Conservation (phyloP, 129 eudicot species). For the Solidago caesia region DNA sequence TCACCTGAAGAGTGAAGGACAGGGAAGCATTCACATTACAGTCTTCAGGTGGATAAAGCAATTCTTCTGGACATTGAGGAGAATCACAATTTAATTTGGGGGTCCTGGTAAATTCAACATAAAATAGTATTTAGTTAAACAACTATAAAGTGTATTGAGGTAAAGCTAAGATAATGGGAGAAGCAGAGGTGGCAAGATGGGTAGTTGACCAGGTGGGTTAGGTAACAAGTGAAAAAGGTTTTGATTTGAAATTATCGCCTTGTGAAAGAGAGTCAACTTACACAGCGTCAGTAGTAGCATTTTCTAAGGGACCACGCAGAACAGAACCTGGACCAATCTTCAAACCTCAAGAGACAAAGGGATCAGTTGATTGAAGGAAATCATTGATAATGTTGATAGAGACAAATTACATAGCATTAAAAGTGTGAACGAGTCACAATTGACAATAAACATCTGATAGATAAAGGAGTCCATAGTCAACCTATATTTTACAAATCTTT, state of each 20-base stretch:
- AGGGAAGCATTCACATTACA: slow-evolving; percentile 91
- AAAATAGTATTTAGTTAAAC: slow-evolving; percentile 6
- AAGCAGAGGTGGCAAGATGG: background rate
- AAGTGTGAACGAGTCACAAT: background rate
- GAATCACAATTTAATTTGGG: slow-evolving; percentile 78
- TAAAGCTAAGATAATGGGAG: slow-evolving; percentile 12
- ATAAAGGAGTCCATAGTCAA: slow-evolving; percentile 9
- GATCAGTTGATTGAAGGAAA: slow-evolving; percentile 12
- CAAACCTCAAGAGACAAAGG: slow-evolving; percentile 29
- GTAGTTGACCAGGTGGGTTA: background rate
- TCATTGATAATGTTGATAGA: background rate
- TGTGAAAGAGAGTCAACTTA: slow-evolving; percentile 38
- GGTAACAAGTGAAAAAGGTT: background rate
- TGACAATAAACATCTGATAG: background rate
- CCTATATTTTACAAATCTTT: background rate
- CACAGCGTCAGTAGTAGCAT: slow-evolving; percentile 67
- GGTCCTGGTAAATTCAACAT: slow-evolving; percentile 46
- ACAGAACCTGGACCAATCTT: slow-evolving; percentile 95
- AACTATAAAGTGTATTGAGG: slow-evolving; percentile 3
- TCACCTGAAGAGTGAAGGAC: slow-evolving; percentile 92
- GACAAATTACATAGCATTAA: background rate
- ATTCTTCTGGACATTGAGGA: slow-evolving; percentile 70
- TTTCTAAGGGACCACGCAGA: slow-evolving; percentile 84
- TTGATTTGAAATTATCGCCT: slow-evolving; percentile 1
- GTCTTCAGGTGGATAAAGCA: slow-evolving; percentile 94